phyloP scores from a whole-genome alignment of 176 grass and related monocot species.

The bread wheat (Triticum aestivum) region IWGSC_CS_RefSeq_v2.1 NC_057794.1:509632985-509633484 shows the following conservation, averaged over 20 bases:
- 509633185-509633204: constrained; percentile 11
- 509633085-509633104: constrained; percentile 81
- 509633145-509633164: constrained; percentile 79
- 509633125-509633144: constrained; percentile 77
- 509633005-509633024: not conserved
- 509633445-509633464: constrained; percentile 1
- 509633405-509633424: not conserved
- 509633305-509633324: constrained; percentile 23
- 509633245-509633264: constrained; percentile 74
- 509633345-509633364: constrained; percentile 20
- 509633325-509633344: not conserved
- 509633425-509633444: not conserved
- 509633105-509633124: constrained; percentile 94
- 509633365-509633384: not conserved
- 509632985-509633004: not conserved
- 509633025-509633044: constrained; percentile 16
- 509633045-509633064: constrained; percentile 31
- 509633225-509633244: constrained; percentile 53
- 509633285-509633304: constrained; percentile 99
- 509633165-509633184: constrained; percentile 18
- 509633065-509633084: constrained; percentile 71
- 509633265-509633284: constrained; percentile 94
- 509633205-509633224: constrained; percentile 32
- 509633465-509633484: constrained; percentile 5
- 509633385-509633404: constrained; percentile 16